A percentile compares a stretch with the other conserved stretches of the same genome.
Conservation (phyloP, 2,329 filamentous ascomycete species). For the Colletotrichum tamarilloi region DNA sequence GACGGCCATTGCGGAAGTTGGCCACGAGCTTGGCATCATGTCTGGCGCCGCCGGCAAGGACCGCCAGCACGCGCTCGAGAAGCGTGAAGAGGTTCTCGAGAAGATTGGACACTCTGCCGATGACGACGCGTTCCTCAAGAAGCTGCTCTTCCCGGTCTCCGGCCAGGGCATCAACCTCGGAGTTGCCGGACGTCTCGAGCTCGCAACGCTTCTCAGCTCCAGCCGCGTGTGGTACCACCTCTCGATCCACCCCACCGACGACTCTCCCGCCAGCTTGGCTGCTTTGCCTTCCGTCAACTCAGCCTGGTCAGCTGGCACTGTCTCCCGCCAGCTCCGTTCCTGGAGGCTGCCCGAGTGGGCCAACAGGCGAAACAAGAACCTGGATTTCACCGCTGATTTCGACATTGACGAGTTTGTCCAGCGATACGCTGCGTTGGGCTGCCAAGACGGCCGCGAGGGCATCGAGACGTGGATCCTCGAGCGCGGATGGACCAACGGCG, state of each 20-base stretch:
- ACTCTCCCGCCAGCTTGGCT: conserved; percentile 80
- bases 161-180: conserved; percentile 86
- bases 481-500: conserved; percentile 97
- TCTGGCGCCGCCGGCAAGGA: conserved; percentile 75
- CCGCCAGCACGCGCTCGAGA: conserved; percentile 82
- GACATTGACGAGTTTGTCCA: conserved; percentile 91
- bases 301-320: conserved; percentile 91
- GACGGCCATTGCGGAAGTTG: conserved; percentile 80
- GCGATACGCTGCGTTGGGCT: conserved; percentile 85
- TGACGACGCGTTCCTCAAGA: conserved; percentile 83
- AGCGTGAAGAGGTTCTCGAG: conserved; percentile 84
- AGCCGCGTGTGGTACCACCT: conserved; percentile 97
- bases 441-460: conserved; percentile 88
- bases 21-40: conserved; percentile 81
- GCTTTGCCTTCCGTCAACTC: conserved; percentile 78
- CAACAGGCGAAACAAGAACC: conserved; percentile 87
- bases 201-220: conserved; percentile 78
- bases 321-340: conserved; percentile 90
- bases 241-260: conserved; percentile 90
- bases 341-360: conserved; percentile 98
- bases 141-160: conserved; percentile 81
- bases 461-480: conserved; percentile 95
- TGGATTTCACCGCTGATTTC: conserved; percentile 97
- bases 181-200: conserved; percentile 80
- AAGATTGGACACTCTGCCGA: conserved; percentile 87